phyloP scores from a whole-genome alignment of 345 rosid genomes.

The Atalantia buxifolia region DNA sequence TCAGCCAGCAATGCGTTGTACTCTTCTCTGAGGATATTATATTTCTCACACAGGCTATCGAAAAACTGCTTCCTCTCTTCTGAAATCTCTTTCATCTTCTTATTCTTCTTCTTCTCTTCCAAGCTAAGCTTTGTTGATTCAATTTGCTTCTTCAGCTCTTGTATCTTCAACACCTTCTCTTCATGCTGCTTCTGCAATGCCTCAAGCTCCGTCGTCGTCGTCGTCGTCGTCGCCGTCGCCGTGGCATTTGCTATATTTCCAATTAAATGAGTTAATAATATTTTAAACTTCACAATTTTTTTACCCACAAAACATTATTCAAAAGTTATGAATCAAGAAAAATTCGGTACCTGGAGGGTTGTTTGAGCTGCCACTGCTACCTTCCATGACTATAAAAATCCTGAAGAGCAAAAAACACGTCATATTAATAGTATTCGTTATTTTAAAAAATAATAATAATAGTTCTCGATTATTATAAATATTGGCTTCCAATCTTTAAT shows the following conservation, averaged over 20 bases:
- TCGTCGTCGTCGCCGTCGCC: not conserved
- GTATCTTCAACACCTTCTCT: constrained; percentile 35
- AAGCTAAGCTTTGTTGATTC: constrained; percentile 28
- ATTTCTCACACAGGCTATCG: constrained; percentile 27
- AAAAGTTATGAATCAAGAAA: too few species aligned
- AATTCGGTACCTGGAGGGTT: not conserved
- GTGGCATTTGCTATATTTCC: not conserved
- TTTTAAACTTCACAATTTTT: too few species aligned
- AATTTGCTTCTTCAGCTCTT: constrained; percentile 43
- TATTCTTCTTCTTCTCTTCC: constrained; percentile 24
- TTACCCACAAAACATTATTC: too few species aligned
- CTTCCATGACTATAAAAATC: not conserved
- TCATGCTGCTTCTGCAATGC: constrained; percentile 33
- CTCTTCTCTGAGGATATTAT: constrained; percentile 35
- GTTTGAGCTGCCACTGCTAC: not conserved
- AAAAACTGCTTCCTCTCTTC: constrained; percentile 34
- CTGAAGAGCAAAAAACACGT: not conserved
- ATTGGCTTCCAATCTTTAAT: too few species aligned
- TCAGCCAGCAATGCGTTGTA: constrained; percentile 32
- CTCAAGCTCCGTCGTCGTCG: constrained; percentile 21
- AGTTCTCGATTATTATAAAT: too few species aligned
- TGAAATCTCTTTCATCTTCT: constrained; percentile 17
- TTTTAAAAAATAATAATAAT: too few species aligned
- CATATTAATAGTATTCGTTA: too few species aligned
- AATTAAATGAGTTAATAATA: not conserved